These are phyloP conservation scores for Phlebopus sp. DNA, from an alignment of 1,284 basidiomycete species.

Conservation along the genomic window DNA sequence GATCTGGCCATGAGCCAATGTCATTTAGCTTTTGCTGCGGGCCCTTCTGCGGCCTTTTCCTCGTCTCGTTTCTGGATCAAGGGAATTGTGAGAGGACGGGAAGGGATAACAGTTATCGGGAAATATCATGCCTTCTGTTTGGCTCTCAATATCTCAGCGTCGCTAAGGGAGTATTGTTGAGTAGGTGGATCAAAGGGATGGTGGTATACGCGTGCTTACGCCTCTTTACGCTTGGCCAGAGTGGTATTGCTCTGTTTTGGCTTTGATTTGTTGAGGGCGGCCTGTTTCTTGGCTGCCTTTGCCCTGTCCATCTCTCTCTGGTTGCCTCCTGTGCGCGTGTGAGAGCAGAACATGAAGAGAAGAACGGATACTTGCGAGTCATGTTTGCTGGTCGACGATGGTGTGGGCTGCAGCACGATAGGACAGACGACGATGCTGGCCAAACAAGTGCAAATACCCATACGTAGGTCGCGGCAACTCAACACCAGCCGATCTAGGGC, in stretches of 20 bases:
- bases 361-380: conserved; percentile 44
- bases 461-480: too few species aligned
- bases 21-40: conserved; percentile 40
- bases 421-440: neutral
- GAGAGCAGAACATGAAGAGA: conserved; percentile 1
- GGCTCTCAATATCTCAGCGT: conserved; percentile 67
- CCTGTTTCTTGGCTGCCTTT: conserved; percentile 71
- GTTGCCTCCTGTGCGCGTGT: conserved; percentile 61
- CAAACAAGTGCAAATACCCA: conserved; percentile 32
- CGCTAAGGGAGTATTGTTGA: conserved; percentile 41
- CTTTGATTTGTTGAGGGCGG: conserved; percentile 48
- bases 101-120: conserved; percentile 10
- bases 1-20: conserved; percentile 22
- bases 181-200: conserved; percentile 19
- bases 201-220: conserved; percentile 46
- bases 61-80: conserved; percentile 59
- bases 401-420: conserved; percentile 9
- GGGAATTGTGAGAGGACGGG: conserved; percentile 12
- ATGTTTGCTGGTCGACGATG: conserved; percentile 28
- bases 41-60: conserved; percentile 41
- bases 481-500: too few species aligned
- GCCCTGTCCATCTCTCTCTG: conserved; percentile 73
- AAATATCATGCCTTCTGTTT: conserved; percentile 65
- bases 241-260: conserved; percentile 63
- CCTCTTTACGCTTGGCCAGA: conserved; percentile 69